These are phyloP conservation scores for Rutstroemia sp. DNA, from an alignment of 2,329 filamentous ascomycete genomes.

Conservation along the genomic window DNA sequence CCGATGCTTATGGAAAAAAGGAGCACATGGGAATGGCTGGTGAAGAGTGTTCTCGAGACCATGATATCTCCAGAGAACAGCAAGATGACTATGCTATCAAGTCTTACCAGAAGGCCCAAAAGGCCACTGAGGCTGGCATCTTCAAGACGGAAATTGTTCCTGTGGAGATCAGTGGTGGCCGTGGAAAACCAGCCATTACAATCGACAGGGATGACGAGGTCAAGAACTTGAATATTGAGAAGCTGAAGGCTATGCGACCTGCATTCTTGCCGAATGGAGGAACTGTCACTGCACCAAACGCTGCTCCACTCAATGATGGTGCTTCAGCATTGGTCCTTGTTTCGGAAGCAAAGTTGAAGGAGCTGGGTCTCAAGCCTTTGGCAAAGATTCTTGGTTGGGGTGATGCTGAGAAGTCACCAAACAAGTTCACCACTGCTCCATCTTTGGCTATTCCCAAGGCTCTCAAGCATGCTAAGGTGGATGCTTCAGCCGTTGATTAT, in stretches of 20 bases:
- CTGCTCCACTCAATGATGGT: constrained; percentile 91
- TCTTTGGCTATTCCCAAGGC: constrained; percentile 95
- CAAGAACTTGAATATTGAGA: constrained; percentile 83
- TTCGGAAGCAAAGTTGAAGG: constrained; percentile 88
- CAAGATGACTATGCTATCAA: constrained; percentile 96
- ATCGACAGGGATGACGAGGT: constrained; percentile 89
- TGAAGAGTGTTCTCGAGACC: constrained; percentile 84
- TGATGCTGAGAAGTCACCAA: constrained; percentile 83
- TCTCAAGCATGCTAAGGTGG: constrained; percentile 84
- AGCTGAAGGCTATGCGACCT: constrained; percentile 78
- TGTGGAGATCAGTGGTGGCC: constrained; percentile 77
- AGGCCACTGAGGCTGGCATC: constrained; percentile 70
- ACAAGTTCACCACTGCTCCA: constrained; percentile 93
- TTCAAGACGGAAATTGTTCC: constrained; percentile 86
- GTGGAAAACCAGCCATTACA: constrained; percentile 78
- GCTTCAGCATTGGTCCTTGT: constrained; percentile 88
- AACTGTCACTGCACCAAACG: constrained; percentile 93
- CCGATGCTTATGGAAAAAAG: constrained; percentile 83
- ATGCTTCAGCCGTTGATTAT: constrained; percentile 71
- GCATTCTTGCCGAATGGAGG: constrained; percentile 74
- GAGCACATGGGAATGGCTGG: constrained; percentile 94
- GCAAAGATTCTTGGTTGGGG: constrained; percentile 98
- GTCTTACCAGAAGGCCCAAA: constrained; percentile 89
- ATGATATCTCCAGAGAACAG: constrained; percentile 71
- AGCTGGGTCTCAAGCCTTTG: constrained; percentile 82